Percentiles rank a stretch among this genome's conserved stretches.
phyloP scores from a whole-genome alignment of 2,329 filamentous ascomycete genomes.

The Alternaria rosae region DNA sequence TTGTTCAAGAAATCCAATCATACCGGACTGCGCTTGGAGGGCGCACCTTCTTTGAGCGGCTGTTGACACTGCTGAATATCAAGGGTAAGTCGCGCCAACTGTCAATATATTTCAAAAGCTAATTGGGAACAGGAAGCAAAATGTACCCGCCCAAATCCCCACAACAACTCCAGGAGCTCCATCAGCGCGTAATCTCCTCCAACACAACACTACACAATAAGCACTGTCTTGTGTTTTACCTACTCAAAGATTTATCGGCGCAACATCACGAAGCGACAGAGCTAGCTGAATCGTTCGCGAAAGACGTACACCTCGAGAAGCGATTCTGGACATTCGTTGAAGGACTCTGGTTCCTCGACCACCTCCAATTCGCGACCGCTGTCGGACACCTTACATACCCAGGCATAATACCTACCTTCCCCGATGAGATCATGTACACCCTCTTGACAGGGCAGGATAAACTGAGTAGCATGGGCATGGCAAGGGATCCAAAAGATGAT shows the following conservation, averaged over 20 bases:
- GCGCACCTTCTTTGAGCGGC: slow-evolving; percentile 79
- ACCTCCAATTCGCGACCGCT: slow-evolving; percentile 69
- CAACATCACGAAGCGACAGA: slow-evolving; percentile 56
- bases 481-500: slow-evolving; percentile 48
- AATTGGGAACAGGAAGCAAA: slow-evolving; percentile 58
- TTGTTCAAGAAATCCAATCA: slow-evolving; percentile 66
- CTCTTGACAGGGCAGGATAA: slow-evolving; percentile 62
- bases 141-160: slow-evolving; percentile 78
- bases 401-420: slow-evolving; percentile 79
- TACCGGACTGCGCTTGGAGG: slow-evolving; percentile 73
- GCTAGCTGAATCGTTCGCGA: slow-evolving; percentile 66
- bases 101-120: too few species aligned
- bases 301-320: slow-evolving; percentile 70
- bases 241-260: slow-evolving; percentile 76
- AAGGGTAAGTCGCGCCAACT: slow-evolving; percentile 67
- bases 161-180: slow-evolving; percentile 71
- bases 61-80: slow-evolving; percentile 74
- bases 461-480: slow-evolving; percentile 25
- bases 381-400: slow-evolving; percentile 81
- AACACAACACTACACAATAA: slow-evolving; percentile 76
- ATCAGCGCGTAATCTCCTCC: slow-evolving; percentile 72
- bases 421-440: slow-evolving; percentile 78
- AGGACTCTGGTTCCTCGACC: slow-evolving; percentile 82
- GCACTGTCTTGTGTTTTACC: slow-evolving; percentile 82
- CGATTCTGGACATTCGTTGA: slow-evolving; percentile 84